Base-by-base conservation (phyloP, 306 rosid species). In the Vigna nakashimae region DNA sequence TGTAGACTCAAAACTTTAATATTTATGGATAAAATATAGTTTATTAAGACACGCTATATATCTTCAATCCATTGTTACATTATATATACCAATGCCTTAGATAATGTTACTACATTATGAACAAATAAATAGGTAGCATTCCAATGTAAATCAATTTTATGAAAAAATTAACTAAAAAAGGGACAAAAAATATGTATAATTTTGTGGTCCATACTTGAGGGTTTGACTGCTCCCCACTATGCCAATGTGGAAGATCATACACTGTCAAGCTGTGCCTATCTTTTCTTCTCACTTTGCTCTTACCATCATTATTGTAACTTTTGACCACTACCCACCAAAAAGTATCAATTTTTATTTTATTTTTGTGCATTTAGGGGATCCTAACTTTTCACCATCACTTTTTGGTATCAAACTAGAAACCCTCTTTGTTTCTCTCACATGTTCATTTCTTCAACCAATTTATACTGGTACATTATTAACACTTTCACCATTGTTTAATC, bases 381-480 rank as follows among this genome's bases (percentile, higher is more conserved):
- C 22, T 8, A 32, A 62, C 24, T 62, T 34, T 34, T 34, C 68
- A 16, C 6, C 68, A 14, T 30, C 66, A 59, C 46, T 22, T 15
- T 62, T 62, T 62, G 43, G 43, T 16, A 16, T 62, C 24, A 32
- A 62, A 62, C 11, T 62, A 15, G 46, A 16, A 62, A 62, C 5
- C 32, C 16, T 26, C 8, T 34, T 16, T 15, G 14, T 34, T 65
- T 18, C 51, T 72, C 52, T 7, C 22, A 12, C 56, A 57, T 20
- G 20, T 18, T 71, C 24, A 38, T 12, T 71, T 71, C 42, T 22
- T 72, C 55, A 40, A 22, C 8, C 24, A 55, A 22, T 72, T 55
- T 63, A 36, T 72, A 72, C 16, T 71, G 38, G 9, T 12, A 34
- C 28, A 36, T 36, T 42, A 42, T 9, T 0, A 42, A 1, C 63